A percentile compares a stretch with the other conserved stretches of the same genome.
Evolutionary conservation across 805 yeast species (phyloP).

Genomic region (Barnettozyma pratensis): DNA sequence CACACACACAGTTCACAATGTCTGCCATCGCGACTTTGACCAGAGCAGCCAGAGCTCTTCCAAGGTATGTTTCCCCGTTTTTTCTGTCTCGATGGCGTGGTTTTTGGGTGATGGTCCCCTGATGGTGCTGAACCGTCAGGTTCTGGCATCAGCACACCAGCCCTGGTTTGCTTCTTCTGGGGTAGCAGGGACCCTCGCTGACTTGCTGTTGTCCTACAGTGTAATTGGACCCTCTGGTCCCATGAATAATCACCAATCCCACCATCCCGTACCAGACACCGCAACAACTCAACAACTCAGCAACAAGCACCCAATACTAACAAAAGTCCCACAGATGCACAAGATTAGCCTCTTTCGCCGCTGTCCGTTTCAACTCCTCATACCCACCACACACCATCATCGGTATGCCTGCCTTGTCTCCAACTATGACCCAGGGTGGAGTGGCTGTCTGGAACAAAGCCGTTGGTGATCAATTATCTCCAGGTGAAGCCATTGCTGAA

Average conservation of each 20-base stretch:
- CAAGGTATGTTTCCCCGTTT: slow-evolving; percentile 11
- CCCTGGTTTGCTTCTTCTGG: not conserved
- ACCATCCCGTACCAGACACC: not conserved
- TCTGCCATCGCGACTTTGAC: slow-evolving; percentile 18
- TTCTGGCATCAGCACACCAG: not conserved
- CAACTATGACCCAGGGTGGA: slow-evolving; percentile 97
- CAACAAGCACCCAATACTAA: slow-evolving; percentile 1
- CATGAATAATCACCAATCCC: not conserved
- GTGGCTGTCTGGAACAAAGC: slow-evolving; percentile 85
- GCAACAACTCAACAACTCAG: too few species aligned
- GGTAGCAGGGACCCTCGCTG: not conserved
- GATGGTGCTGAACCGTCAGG: not conserved
- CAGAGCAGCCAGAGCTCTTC: slow-evolving; percentile 14
- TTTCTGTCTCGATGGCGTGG: not conserved
- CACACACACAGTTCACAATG: slow-evolving; percentile 6
- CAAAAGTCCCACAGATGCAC: slow-evolving; percentile 15
- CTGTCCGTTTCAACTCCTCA: slow-evolving; percentile 24
- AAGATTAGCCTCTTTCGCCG: slow-evolving; percentile 14
- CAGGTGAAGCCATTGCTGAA: slow-evolving; percentile 95
- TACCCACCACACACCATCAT: slow-evolving; percentile 85
- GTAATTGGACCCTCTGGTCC: not conserved
- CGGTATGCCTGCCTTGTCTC: slow-evolving; percentile 98
- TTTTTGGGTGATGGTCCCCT: not conserved
- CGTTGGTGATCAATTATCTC: slow-evolving; percentile 80
- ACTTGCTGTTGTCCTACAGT: not conserved